Percentiles rank a stretch among this genome's conserved stretches.
Conservation (phyloP, 1,284 basidiomycete species). For the Irpex sp. region DNA sequence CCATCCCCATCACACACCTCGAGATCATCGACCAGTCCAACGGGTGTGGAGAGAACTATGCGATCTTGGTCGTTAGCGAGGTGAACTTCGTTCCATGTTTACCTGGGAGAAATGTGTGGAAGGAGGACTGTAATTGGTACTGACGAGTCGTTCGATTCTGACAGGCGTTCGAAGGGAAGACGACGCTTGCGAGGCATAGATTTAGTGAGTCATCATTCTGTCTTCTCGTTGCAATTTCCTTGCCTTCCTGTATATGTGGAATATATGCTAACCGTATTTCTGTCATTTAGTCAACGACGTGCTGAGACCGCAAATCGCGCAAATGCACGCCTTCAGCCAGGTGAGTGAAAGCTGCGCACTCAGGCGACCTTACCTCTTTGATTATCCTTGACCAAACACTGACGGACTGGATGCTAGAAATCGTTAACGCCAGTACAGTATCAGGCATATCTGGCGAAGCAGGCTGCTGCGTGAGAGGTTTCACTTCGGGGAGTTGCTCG, state of each 20-base stretch:
- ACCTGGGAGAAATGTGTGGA: not conserved
- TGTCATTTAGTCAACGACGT: constrained; percentile 61
- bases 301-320: constrained; percentile 64
- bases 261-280: not conserved
- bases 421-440: constrained; percentile 71
- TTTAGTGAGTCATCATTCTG: constrained; percentile 39
- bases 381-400: not conserved
- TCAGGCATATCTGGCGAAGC: constrained; percentile 43
- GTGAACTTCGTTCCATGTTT: constrained; percentile 27
- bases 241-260: not conserved
- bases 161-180: constrained; percentile 70
- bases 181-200: constrained; percentile 65
- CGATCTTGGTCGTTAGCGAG: constrained; percentile 69
- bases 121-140: not conserved
- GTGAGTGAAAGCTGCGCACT: constrained; percentile 30
- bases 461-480: constrained; percentile 12
- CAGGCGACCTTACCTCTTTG: not conserved
- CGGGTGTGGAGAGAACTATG: constrained; percentile 74
- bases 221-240: not conserved
- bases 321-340: constrained; percentile 84
- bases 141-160: not conserved
- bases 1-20: constrained; percentile 56
- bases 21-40: constrained; percentile 70
- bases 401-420: constrained; percentile 41
- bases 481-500: not conserved